Percentiles rank a stretch among this genome's conserved stretches.
Evolutionary conservation across 805 yeast species (phyloP).

Genomic region (Saccharomycopsis sp.): DNA sequence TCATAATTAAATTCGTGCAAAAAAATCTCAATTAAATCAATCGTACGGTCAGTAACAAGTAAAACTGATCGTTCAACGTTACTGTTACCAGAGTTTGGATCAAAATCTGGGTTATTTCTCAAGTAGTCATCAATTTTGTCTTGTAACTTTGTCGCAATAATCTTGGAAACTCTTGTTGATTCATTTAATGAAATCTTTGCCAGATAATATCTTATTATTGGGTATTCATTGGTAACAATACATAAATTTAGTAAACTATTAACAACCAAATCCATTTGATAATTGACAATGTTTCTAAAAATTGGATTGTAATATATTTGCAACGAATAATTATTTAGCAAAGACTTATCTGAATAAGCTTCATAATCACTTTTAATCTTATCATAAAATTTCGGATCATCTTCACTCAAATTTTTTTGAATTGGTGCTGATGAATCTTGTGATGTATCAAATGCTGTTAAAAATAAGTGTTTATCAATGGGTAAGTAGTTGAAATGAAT

Average conservation of each 20-base stretch:
- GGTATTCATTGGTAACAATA: slow-evolving; percentile 79
- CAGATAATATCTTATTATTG: slow-evolving; percentile 69
- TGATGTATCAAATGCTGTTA: slow-evolving; percentile 45
- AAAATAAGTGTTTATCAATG: slow-evolving; percentile 61
- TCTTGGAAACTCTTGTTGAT: slow-evolving; percentile 54
- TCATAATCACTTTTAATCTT: slow-evolving; percentile 5
- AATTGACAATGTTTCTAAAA: slow-evolving; percentile 54
- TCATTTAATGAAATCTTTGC: slow-evolving; percentile 45
- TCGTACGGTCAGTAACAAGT: slow-evolving; percentile 72
- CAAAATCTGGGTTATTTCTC: slow-evolving; percentile 57
- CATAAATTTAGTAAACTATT: slow-evolving; percentile 63
- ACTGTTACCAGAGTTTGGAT: slow-evolving; percentile 57
- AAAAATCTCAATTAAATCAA: slow-evolving; percentile 78
- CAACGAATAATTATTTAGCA: slow-evolving; percentile 41
- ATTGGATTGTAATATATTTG: slow-evolving; percentile 64
- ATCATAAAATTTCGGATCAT: slow-evolving; percentile 15
- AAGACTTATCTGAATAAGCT: slow-evolving; percentile 5
- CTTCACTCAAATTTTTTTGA: slow-evolving; percentile 14
- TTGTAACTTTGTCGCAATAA: slow-evolving; percentile 71
- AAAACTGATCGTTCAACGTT: slow-evolving; percentile 60
- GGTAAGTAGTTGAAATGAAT: slow-evolving; percentile 52
- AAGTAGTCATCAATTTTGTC: slow-evolving; percentile 67
- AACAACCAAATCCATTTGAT: slow-evolving; percentile 54
- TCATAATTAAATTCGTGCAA: slow-evolving; percentile 88
- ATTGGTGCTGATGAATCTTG: slow-evolving; percentile 14